phyloP scores from a whole-genome alignment of 176 grass and related monocot species.

The Poa annua region DNA sequence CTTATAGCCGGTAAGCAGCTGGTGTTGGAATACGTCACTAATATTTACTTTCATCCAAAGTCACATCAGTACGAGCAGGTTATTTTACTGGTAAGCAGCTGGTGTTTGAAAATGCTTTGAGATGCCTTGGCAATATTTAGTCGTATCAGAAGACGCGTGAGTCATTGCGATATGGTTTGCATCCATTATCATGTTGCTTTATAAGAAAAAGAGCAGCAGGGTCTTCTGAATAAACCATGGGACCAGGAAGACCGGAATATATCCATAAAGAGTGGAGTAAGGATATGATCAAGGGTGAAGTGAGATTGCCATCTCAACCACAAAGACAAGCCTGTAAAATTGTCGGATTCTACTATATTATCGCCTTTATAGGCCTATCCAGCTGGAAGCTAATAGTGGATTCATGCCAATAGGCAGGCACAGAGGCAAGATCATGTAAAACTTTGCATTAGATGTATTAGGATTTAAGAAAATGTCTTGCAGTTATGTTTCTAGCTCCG shows the following conservation, averaged over 20 bases:
- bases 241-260: constrained; percentile 23
- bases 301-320: constrained; percentile 1
- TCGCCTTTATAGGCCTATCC: constrained; percentile 17
- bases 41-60: constrained; percentile 26
- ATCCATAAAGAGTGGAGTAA: constrained; percentile 22
- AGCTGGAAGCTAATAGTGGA: constrained; percentile 39
- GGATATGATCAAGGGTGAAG: constrained; percentile 32
- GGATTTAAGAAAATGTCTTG: constrained; percentile 27
- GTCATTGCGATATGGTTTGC: neutral
- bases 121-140: constrained; percentile 30
- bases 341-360: constrained; percentile 19
- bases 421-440: constrained; percentile 32
- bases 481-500: constrained; percentile 35
- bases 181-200: constrained; percentile 25
- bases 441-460: constrained; percentile 33
- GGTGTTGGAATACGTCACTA: constrained; percentile 16
- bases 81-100: constrained; percentile 32
- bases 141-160: constrained; percentile 13
- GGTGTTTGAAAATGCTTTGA: constrained; percentile 29
- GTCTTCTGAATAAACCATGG: constrained; percentile 41
- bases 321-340: constrained; percentile 23
- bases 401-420: neutral
- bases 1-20: constrained; percentile 33
- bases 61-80: constrained; percentile 15
- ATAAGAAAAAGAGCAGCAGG: neutral